Conservation (phyloP, 2,329 filamentous ascomycete species). For the Raffaelea arxii region DNA sequence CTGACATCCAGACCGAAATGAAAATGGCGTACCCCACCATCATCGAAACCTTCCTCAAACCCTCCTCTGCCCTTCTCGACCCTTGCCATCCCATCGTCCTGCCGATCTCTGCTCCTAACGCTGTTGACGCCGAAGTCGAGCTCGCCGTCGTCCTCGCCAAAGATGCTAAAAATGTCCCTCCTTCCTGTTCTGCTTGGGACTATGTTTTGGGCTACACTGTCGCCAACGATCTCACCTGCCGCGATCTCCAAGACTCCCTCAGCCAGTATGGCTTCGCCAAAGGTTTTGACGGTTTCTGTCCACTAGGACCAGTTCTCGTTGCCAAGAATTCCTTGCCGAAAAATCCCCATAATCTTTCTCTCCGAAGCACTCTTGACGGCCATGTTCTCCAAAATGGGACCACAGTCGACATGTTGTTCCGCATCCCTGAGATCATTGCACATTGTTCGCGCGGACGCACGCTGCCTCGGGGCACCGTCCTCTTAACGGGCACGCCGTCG, state of each 20-base stretch:
- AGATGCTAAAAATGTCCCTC: not conserved
- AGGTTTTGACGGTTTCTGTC: not conserved
- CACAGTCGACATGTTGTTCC: not conserved
- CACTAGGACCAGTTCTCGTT: not conserved
- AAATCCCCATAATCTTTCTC: not conserved
- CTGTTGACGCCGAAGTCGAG: not conserved
- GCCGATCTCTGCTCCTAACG: not conserved
- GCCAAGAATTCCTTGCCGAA: not conserved
- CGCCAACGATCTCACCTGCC: constrained; percentile 1
- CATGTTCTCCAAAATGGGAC: not conserved
- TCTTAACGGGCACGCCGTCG: not conserved
- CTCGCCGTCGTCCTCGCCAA: not conserved
- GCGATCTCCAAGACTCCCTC: not conserved
- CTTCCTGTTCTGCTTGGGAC: not conserved
- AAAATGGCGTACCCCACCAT: not conserved
- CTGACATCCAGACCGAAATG: not conserved
- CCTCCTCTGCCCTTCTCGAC: not conserved
- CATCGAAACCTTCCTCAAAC: not conserved
- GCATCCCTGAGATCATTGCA: not conserved
- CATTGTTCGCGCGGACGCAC: not conserved
- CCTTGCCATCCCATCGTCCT: not conserved
- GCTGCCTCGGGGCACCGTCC: not conserved
- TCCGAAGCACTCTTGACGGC: not conserved
- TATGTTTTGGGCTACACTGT: not conserved
- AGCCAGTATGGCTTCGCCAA: not conserved